Conservation (phyloP, 805 yeast genomes). For the Candida sithepensis region DNA sequence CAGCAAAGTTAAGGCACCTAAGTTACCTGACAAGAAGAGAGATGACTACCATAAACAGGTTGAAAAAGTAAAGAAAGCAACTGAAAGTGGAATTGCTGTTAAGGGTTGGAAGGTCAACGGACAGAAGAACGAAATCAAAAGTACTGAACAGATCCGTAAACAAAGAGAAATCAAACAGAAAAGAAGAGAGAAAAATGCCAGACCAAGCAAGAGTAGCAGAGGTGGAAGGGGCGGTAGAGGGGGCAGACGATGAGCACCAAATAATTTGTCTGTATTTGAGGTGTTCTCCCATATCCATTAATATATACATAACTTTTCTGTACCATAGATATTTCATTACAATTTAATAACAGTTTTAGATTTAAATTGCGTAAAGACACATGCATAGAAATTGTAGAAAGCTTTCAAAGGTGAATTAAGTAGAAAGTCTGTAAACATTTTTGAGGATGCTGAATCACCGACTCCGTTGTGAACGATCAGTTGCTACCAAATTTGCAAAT, state of each 20-base stretch:
- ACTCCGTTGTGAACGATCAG: no score
- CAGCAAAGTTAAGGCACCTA: constrained; percentile 73
- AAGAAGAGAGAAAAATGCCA: constrained; percentile 78
- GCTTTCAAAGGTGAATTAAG: no score
- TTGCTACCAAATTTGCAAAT: no score
- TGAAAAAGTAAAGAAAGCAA: constrained; percentile 76
- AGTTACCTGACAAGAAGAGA: constrained; percentile 83
- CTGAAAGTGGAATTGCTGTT: constrained; percentile 67
- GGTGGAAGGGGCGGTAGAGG: constrained; percentile 4
- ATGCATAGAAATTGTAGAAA: no score
- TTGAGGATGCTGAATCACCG: no score
- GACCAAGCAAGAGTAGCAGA: constrained; percentile 47
- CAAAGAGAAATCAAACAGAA: constrained; percentile 66
- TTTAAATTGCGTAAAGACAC: no score
- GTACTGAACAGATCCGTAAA: constrained; percentile 76
- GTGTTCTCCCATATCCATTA: neutral
- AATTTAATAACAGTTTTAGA: no score
- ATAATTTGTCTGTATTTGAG: neutral
- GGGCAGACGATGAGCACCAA: constrained; percentile 1
- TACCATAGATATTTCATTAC: no score
- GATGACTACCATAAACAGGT: constrained; percentile 82
- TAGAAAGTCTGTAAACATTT: no score
- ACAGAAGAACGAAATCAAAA: constrained; percentile 53
- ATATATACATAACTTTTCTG: no score
- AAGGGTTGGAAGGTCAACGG: constrained; percentile 57